Conservation (phyloP, 768 basidiomycete genomes). For the Tulasnella calospora region DNA sequence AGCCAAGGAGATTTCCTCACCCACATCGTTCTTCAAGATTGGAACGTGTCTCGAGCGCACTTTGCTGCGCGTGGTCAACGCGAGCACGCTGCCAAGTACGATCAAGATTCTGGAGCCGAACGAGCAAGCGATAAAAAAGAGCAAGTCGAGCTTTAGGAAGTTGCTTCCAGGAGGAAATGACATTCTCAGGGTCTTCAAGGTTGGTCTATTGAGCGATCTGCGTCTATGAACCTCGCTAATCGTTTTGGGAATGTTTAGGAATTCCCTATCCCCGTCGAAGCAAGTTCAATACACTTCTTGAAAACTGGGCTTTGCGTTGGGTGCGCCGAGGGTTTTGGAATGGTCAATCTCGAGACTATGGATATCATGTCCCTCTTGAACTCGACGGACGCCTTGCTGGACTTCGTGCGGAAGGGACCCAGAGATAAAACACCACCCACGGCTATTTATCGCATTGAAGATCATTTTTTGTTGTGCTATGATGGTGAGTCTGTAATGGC, state of each 20-base stretch:
- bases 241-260: conserved; percentile 50
- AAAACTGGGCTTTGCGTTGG: conserved; percentile 97
- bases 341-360: conserved; percentile 92
- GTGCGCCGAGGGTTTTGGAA: conserved; percentile 95
- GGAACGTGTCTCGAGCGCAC: conserved; percentile 87
- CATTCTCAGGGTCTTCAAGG: conserved; percentile 88
- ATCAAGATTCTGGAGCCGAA: conserved; percentile 97
- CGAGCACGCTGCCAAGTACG: conserved; percentile 88
- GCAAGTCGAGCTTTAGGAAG: conserved; percentile 91
- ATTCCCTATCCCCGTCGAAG: conserved; percentile 98
- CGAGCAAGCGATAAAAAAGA: conserved; percentile 73
- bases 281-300: conserved; percentile 92
- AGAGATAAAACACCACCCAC: conserved; percentile 86
- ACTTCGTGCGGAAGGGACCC: conserved; percentile 89
- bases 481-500: conserved; percentile 68
- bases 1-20: conserved; percentile 90
- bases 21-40: conserved; percentile 97
- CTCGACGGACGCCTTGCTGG: conserved; percentile 82
- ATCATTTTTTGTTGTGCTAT: conserved; percentile 95
- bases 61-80: conserved; percentile 95
- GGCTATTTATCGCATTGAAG: conserved; percentile 94
- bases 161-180: conserved; percentile 92
- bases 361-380: conserved; percentile 96
- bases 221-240: neutral
- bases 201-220: conserved; percentile 34